Evolutionary conservation across 164 flowering plant species (phyloP).

Genomic region (Tetrastigma voinierianum): DNA sequence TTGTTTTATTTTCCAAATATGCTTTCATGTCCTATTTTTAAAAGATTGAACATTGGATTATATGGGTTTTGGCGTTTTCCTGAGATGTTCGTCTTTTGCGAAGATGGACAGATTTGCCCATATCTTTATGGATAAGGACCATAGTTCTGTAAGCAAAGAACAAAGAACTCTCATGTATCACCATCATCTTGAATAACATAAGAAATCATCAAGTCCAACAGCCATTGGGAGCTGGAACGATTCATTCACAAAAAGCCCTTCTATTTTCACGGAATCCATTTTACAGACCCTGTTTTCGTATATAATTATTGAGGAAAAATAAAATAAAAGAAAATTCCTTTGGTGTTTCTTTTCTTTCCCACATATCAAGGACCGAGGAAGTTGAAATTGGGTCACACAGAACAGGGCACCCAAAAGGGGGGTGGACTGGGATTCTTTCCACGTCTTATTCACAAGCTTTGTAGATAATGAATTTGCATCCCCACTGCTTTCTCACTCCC

Average conservation of each 20-base stretch:
- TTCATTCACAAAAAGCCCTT: too few species aligned
- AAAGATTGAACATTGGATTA: conserved; percentile 25
- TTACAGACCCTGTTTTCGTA: too few species aligned
- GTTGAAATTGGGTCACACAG: not conserved
- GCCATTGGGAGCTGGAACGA: too few species aligned
- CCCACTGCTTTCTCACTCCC: too few species aligned
- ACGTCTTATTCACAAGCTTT: not conserved
- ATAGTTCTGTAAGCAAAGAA: too few species aligned
- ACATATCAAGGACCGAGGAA: not conserved
- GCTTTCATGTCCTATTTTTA: not conserved
- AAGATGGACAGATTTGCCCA: conserved; percentile 23
- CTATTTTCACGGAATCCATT: too few species aligned
- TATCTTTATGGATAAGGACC: conserved; percentile 17
- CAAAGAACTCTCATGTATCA: too few species aligned
- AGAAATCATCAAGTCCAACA: too few species aligned
- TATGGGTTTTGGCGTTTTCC: conserved; percentile 11
- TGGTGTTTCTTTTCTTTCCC: not conserved
- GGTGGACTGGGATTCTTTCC: not conserved
- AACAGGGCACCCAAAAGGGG: not conserved
- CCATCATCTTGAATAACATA: too few species aligned
- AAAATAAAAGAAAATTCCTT: too few species aligned
- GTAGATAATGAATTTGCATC: too few species aligned
- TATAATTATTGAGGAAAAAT: too few species aligned
- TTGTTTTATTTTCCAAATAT: conserved; percentile 16
- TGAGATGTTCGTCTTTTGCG: not conserved